These are phyloP conservation scores for Albifimbria verrucaria DNA, from an alignment of 2,329 filamentous ascomycete species.

Conservation along the genomic window DNA sequence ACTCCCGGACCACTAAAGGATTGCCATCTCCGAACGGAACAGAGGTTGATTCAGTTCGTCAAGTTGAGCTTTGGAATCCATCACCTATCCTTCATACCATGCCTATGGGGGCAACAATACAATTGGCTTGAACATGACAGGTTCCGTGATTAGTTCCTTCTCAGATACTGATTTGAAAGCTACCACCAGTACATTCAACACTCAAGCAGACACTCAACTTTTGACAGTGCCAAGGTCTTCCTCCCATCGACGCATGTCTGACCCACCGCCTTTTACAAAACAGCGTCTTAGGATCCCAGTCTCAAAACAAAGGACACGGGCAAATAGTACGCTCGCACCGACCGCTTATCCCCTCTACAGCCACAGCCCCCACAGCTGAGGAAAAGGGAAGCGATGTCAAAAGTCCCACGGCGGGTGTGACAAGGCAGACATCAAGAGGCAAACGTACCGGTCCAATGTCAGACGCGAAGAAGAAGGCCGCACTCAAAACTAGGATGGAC, in stretches of 20 bases:
- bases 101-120: not conserved
- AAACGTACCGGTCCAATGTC: constrained; percentile 1
- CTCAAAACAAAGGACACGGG: not conserved
- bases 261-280: not conserved
- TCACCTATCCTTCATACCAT: too few species aligned
- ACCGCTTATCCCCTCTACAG: not conserved
- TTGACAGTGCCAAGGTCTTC: not conserved
- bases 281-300: not conserved
- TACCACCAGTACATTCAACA: not conserved
- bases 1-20: too few species aligned
- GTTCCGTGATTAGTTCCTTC: not conserved
- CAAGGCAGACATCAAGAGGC: not conserved
- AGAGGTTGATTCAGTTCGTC: too few species aligned
- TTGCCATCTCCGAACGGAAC: too few species aligned
- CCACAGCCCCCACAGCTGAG: not conserved
- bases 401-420: not conserved
- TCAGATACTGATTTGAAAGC: not conserved
- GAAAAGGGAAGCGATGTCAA: not conserved
- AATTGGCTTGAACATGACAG: not conserved
- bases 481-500: not conserved
- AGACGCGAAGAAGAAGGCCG: not conserved
- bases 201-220: not conserved
- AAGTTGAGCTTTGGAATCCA: too few species aligned
- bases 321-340: not conserved
- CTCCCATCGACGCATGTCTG: not conserved